Evolutionary conservation across 495 filamentous ascomycete genomes (phyloP), one percentile per base, ranked within the genome.

Genomic region (Lepraria neglecta): DNA sequence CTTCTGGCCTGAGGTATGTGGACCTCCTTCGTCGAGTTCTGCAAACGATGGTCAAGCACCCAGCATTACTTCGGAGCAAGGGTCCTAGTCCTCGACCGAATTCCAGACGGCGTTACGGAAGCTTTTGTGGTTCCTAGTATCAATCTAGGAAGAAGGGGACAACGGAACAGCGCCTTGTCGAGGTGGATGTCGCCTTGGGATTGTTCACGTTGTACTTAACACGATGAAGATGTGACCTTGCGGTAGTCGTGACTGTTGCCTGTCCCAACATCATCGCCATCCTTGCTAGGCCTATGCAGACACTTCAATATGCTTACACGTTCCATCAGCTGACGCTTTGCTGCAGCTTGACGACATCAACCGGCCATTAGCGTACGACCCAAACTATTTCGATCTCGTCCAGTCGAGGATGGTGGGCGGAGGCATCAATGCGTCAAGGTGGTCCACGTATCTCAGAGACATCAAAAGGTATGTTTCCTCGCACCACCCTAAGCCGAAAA

Each of bases 341-440:
- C 11, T 47, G 43, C 69, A 86, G 83, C 74, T 91, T 54, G 90
- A 92, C 66, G 87, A 92, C 69, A 73, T 95, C 52, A 92, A 94
- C 70, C 80, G 81, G 64, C 76, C 80, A 14, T 90, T 91, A 65
- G 89, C 88, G 9, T 94, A 91, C 65, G 77, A 80, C 42, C 74
- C 80, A 30, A 88, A 89, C 63, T 76, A 87, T 59, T 98, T 96
- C 78, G 90, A 97, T 67, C 80, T 98, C 56, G 85, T 98, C 58
- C 89, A 98, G 67, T 96, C 91, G 58, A 79, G 87, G 65, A 80
- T 92, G 72, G 84, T 97, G 64, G 80, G 83, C 33, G 76, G 84
- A 54, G 94, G 91, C 10, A 90, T 98, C 64, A 81, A 95, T 63
- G 74, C 77, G 61, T 74, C 77, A 63, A 78, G 90, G 73, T 98